Evolutionary conservation across 1,139 yeast species (phyloP), one percentile per base, ranked within the genome.

Genomic region (Magnusiomyces ingens): DNA sequence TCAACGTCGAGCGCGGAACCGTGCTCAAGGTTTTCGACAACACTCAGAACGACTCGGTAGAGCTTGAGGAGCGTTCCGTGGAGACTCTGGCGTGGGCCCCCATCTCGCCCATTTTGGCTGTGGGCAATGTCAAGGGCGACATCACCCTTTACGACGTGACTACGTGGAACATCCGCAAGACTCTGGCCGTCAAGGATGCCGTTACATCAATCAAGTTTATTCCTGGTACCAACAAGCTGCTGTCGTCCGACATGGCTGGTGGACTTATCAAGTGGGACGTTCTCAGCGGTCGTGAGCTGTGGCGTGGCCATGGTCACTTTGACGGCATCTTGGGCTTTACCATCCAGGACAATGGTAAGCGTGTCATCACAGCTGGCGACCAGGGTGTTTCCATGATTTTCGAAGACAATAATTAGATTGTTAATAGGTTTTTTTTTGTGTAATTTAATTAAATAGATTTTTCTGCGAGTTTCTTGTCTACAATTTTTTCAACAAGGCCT

Each of bases 341-440:
- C 13, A 64, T 82, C 48, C 76, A 74, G 59, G 81, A 81, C n/a
- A 72, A 78, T 47, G 91, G 88, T 44, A 77, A 77, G 55, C 82
- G 85, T 65, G 66, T 94, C 50, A 78, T 90, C 44, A 88, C 97
- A 29, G 99, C 97, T n/a, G 98, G 98, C 58, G 99, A 93, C 68
- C 99, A 93, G 68, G 96, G 96, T 60, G 97, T 93, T 38, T 82
- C 95, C 6, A 75, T 93, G 61, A 80, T 93, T 6, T 91, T 83
- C 63, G 75, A 77, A 49, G 54, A 53, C 55, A 51, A 59, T 29
- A 46, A 48, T 19, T 43, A 3, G 18, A 41, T 48, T 37, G 8
- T 26, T 26, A 26, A 37, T 15, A 8, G 19, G 3, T 18, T 41
- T 41, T 41, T 41, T 11, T 11, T 41, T n/a, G 13, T 15, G 19